Evolutionary conservation across 352 stramenopile genomes (phyloP).

Genomic region (Pythium myriotylum): DNA sequence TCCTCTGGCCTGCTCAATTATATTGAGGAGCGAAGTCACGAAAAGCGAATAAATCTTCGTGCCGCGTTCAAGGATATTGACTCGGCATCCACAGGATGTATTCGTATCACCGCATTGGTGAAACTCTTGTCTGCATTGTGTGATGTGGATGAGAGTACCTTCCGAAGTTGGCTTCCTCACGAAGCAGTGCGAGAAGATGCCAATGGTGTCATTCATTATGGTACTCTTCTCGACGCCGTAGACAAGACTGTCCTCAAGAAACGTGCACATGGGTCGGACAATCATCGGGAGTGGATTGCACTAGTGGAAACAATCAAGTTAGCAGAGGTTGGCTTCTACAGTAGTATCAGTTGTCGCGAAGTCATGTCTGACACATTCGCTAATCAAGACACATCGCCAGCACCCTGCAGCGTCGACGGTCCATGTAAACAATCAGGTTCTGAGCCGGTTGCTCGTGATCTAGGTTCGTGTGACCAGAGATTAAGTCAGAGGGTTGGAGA

Average conservation of each 20-base stretch:
- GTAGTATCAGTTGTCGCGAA: background rate
- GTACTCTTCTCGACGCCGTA: conserved; percentile 15
- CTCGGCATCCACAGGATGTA: conserved; percentile 1
- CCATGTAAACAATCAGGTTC: too few species aligned
- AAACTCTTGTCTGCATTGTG: conserved; percentile 15
- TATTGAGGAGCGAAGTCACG: conserved; percentile 9
- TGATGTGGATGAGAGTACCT: conserved; percentile 8
- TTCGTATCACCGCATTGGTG: conserved; percentile 10
- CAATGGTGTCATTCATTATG: conserved; percentile 19
- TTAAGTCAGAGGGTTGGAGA: too few species aligned
- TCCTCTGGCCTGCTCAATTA: conserved; percentile 4
- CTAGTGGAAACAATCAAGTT: conserved; percentile 19
- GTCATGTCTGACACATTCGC: too few species aligned
- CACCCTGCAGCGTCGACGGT: too few species aligned
- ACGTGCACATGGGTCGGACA: background rate
- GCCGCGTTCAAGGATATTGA: conserved; percentile 18
- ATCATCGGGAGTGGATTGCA: conserved; percentile 4
- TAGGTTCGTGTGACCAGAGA: too few species aligned
- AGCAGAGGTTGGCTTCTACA: conserved; percentile 20
- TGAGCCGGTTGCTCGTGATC: too few species aligned
- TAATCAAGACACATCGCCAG: background rate
- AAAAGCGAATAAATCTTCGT: conserved; percentile 22
- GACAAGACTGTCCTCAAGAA: conserved; percentile 5
- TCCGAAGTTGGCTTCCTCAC: conserved; percentile 13
- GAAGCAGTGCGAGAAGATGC: background rate